Conservation (phyloP, 1,139 yeast species). For the Schizosaccharomyces versatilis region DNA sequence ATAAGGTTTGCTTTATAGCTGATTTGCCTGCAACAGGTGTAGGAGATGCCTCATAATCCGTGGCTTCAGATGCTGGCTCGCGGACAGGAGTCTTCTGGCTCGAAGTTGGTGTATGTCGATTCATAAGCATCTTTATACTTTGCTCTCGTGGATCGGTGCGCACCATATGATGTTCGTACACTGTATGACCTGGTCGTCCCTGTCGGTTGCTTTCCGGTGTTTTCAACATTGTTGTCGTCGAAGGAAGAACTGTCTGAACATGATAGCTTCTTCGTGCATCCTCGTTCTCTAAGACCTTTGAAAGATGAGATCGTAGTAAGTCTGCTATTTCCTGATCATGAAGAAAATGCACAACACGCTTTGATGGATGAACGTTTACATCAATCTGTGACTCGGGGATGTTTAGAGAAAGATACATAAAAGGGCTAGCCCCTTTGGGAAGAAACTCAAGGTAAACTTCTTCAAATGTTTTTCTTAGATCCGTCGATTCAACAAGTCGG, state of each 20-base stretch:
- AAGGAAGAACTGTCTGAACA: constrained; percentile 25
- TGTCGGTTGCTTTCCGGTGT: constrained; percentile 1
- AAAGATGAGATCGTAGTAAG: constrained; percentile 29
- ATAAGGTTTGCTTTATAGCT: neutral
- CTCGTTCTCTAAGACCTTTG: constrained; percentile 30
- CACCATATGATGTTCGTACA: constrained; percentile 20
- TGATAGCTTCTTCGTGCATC: constrained; percentile 52
- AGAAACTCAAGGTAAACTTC: constrained; percentile 44
- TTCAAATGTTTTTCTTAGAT: constrained; percentile 44
- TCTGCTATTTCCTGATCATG: constrained; percentile 72
- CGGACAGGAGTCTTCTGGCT: too few species aligned
- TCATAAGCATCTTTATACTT: constrained; percentile 14
- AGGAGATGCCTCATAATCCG: neutral
- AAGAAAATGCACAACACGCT: constrained; percentile 70
- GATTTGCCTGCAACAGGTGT: neutral
- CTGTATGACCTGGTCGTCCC: constrained; percentile 12
- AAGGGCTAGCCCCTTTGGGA: constrained; percentile 65
- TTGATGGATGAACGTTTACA: constrained; percentile 91
- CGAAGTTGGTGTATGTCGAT: neutral
- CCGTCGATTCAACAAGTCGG: constrained; percentile 64
- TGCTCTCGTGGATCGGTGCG: constrained; percentile 14
- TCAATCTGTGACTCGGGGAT: constrained; percentile 55
- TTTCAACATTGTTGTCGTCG: neutral
- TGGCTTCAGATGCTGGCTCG: too few species aligned
- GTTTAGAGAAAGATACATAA: constrained; percentile 46